Evolutionary conservation across 768 basidiomycete genomes (phyloP), one percentile per base, ranked within the genome.

Genomic region (Sarcomyxa edulis): DNA sequence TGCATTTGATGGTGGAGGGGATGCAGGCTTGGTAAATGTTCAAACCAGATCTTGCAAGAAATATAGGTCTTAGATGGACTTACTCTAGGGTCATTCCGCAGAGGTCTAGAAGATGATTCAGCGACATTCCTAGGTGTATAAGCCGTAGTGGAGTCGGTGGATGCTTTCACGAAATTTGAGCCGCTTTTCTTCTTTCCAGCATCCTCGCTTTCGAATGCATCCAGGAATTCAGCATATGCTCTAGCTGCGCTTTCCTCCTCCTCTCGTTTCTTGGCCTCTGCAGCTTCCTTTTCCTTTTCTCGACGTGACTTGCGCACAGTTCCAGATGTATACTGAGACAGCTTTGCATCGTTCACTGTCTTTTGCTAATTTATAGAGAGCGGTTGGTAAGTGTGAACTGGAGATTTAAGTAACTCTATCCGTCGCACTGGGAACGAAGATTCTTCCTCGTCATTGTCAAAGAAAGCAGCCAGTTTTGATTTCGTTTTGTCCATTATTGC

Each of bases 221-320:
- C 82, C 48, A 92, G 54, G 57, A 90, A 94, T 49, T 93, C 91
- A 18, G 81, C 81, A 52, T 85, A 86, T 2, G 84, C 86, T 49
- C 74, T 81, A 4, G 79, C 86, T 29, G 86, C 86, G 47, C 74
- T 71, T 35, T 80, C 81, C 53, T 90, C 88, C 52, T 91, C 89
- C 54, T 89, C 86, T 46, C 71, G 76, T 51, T 82, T 81, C 63
- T 92, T 96, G 26, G 82, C 84, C 53, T 94, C 92, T 24, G 89
- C 94, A 34, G 84, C 84, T 52, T 97, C 94, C 53, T 81, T 82
- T 56, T 98, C 96, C 52, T 86, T 85, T 62, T 98, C 94, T 47
- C 87, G 72, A 42, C 84, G 81, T 11, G 92, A 92, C 66, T 98
- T 97, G 43, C 82, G 79, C 37, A 83, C 77, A 25, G 76, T 86